Evolutionary conservation across 192 early-diverging fungal species (phyloP).

Genomic region (Fimicolochytrium jonesii): DNA sequence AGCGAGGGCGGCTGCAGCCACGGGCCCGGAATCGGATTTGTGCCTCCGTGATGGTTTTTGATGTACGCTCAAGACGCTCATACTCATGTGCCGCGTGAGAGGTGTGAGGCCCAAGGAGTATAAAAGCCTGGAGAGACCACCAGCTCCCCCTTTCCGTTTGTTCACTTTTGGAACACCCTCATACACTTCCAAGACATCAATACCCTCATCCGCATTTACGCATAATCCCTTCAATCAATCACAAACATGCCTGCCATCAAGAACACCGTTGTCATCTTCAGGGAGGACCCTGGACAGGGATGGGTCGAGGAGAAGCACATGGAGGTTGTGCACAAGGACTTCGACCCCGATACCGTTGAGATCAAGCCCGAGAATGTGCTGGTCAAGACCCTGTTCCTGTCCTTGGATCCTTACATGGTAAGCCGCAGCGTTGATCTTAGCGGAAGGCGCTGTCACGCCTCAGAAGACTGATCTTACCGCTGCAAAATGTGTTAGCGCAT

Average conservation of each 20-base stretch:
- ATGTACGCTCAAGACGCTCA: no score
- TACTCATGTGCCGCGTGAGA: no score
- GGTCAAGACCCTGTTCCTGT: slow-evolving; percentile 61
- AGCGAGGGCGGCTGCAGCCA: no score
- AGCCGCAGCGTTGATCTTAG: neutral
- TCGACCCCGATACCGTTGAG: slow-evolving; percentile 41
- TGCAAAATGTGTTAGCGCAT: slow-evolving; percentile 22
- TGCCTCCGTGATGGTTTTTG: no score
- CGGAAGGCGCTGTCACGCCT: neutral
- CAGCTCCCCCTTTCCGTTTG: no score
- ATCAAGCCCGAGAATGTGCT: slow-evolving; percentile 45
- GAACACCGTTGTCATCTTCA: slow-evolving; percentile 42
- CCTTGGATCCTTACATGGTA: slow-evolving; percentile 73
- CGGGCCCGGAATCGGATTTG: no score
- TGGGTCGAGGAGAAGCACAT: slow-evolving; percentile 32
- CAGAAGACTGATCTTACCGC: neutral
- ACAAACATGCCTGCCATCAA: neutral
- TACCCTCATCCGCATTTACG: no score
- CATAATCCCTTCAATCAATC: no score
- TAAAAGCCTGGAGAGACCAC: no score
- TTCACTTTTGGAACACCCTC: no score
- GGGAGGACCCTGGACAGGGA: slow-evolving; percentile 31
- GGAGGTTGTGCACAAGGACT: slow-evolving; percentile 35
- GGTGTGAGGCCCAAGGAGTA: no score
- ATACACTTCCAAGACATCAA: no score